These are phyloP conservation scores for Claviceps pazoutovae DNA, from an alignment of 2,329 filamentous ascomycete genomes.

Conservation along the genomic window DNA sequence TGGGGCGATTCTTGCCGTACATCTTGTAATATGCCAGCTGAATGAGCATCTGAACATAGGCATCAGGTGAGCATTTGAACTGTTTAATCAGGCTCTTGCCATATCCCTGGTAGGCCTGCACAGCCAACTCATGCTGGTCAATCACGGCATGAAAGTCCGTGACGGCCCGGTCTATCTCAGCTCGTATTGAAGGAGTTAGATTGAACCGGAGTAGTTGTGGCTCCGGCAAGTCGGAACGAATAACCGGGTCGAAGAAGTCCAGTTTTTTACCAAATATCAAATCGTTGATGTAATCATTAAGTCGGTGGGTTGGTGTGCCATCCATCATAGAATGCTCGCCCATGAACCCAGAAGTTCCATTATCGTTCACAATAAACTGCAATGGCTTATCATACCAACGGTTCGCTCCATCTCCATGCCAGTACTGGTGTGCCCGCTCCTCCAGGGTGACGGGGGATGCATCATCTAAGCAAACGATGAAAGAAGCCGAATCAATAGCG, in stretches of 20 bases:
- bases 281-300: conserved; percentile 90
- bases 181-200: conserved; percentile 56
- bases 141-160: conserved; percentile 73
- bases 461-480: conserved; percentile 87
- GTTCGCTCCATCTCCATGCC: conserved; percentile 93
- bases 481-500: conserved; percentile 76
- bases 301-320: conserved; percentile 87
- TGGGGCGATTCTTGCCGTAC: conserved; percentile 94
- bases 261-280: conserved; percentile 91
- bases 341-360: conserved; percentile 93
- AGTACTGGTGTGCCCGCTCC: conserved; percentile 91
- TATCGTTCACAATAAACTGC: conserved; percentile 97
- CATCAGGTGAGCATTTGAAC: conserved; percentile 95
- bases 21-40: conserved; percentile 98
- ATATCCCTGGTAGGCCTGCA: conserved; percentile 94
- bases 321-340: conserved; percentile 99
- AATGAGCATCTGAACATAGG: conserved; percentile 97
- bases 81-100: conserved; percentile 98
- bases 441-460: conserved; percentile 83
- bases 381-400: conserved; percentile 97
- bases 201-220: conserved; percentile 67
- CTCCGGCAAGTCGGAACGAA: conserved; percentile 75
- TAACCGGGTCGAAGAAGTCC: conserved; percentile 63
- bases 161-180: conserved; percentile 65
- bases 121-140: conserved; percentile 73